Evolutionary conservation across 345 rosid species (phyloP).

Genomic region (Bretschneidera sinensis): DNA sequence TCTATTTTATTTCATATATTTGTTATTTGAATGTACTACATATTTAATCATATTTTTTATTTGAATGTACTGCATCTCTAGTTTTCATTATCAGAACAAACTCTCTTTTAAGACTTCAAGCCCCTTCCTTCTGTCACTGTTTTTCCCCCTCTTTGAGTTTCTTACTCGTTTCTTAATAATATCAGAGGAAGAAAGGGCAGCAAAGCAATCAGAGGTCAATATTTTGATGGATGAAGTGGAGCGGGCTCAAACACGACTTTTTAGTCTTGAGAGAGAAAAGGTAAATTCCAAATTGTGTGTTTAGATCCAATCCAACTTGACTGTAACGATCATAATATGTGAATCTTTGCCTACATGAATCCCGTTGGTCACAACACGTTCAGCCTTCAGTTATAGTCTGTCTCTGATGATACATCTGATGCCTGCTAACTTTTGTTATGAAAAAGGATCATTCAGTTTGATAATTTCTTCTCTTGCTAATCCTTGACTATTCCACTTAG

Average conservation of each 20-base stretch:
- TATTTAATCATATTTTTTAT: conserved; percentile 1
- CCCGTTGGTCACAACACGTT: background rate
- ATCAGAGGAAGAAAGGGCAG: conserved; percentile 88
- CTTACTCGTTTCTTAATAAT: conserved; percentile 16
- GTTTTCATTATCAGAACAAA: background rate
- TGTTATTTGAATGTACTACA: conserved; percentile 4
- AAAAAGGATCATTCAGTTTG: background rate
- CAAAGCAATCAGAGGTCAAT: conserved; percentile 90
- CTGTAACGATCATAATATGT: background rate
- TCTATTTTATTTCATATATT: background rate
- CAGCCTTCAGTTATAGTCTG: background rate
- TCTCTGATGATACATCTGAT: too few relatives aligned
- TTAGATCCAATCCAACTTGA: background rate
- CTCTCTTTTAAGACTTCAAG: background rate
- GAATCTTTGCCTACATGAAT: background rate
- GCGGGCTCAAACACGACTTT: conserved; percentile 92
- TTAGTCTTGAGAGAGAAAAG: conserved; percentile 96
- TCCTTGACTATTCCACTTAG: background rate
- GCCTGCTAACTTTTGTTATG: background rate
- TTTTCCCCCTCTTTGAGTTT: conserved; percentile 9
- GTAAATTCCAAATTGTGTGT: conserved; percentile 20
- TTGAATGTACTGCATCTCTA: background rate
- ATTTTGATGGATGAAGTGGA: conserved; percentile 99
- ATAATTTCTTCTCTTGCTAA: background rate
- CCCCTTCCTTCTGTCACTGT: background rate